Base-by-base conservation (phyloP, 164 flowering plant genomes). In the Nymphaea colorata region DNA sequence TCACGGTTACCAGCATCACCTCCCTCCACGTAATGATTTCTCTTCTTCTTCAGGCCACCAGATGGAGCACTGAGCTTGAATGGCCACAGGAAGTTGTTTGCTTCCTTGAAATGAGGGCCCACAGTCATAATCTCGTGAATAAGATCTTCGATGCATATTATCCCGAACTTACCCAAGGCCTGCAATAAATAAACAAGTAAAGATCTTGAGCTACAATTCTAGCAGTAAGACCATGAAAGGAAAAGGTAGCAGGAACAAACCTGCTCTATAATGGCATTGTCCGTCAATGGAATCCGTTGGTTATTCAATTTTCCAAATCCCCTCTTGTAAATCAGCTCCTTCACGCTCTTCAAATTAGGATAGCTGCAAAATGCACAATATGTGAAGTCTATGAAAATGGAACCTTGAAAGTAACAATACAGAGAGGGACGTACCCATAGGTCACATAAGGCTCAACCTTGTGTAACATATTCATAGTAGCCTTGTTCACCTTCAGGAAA, bases 391-490 rank as follows among this genome's bases (percentile, higher is more conserved):
- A 66, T 36, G 14, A 3, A 47, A 36, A 43, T 6, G 16, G 12
- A 42, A 11, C 47, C 3, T 4, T 8, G 63, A 61, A 16, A 61
- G 11, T 25, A 16, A 0, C 64, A 61, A 2, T 61, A 17, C 16
- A 10, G 15, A 41, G 59, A 43, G 10, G 41, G 41, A 42, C 64
- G 17, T 69, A 85, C 89, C 89, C 87, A 69, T 77, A 85, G 4
- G 89, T 85, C 15, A 85, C 84, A 44, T 82, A 86, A 14, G 89
- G 89, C 74, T 84, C 90, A 51, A 84, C 87, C 65, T 86, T 77
- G 43, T 79, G 88, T 68, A 86, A 73, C 88, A 86, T 86, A 64
- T 84, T 84, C 80, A 84, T 11, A 4, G 90, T 86, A 3, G 90
- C 88, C 44, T 86, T 86, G 79, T 84, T 86, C 11, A 86, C 90